phyloP scores from a whole-genome alignment of 148 eudicot genomes.

The Rhododendron simsii region DNA sequence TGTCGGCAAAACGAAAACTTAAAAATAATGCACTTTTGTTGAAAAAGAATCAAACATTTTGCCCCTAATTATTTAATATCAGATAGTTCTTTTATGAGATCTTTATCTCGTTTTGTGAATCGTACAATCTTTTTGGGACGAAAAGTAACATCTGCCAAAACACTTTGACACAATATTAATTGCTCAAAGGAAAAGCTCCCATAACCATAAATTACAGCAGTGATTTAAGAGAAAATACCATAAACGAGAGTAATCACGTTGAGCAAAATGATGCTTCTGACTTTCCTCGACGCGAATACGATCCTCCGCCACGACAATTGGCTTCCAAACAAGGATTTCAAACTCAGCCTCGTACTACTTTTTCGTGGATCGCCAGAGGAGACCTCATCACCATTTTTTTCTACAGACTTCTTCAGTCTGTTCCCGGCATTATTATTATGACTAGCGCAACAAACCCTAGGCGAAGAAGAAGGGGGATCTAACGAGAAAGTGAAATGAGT shows the following conservation, averaged over 20 bases:
- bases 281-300: conserved; percentile 47
- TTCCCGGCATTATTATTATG: background rate
- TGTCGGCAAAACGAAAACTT: too few relatives aligned
- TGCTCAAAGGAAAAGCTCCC: background rate
- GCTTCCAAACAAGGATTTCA: conserved; percentile 32
- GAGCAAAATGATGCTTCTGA: conserved; percentile 60
- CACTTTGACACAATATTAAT: background rate
- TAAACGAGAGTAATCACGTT: conserved; percentile 53
- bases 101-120: background rate
- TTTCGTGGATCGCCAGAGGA: background rate
- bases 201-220: background rate
- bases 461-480: conserved; percentile 1
- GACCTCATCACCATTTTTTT: conserved; percentile 5
- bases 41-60: background rate
- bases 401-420: background rate
- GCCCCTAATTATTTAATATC: too few relatives aligned
- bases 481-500: background rate
- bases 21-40: background rate
- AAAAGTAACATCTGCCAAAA: background rate
- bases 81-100: background rate
- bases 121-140: too few relatives aligned
- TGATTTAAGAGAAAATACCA: conserved; percentile 18
- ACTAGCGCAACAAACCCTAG: background rate
- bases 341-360: conserved; percentile 4
- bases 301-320: conserved; percentile 46